Evolutionary conservation across 257 asterid species (phyloP), one percentile per base, ranked within the genome.

Genomic region (Parsonsia alboflavescens): DNA sequence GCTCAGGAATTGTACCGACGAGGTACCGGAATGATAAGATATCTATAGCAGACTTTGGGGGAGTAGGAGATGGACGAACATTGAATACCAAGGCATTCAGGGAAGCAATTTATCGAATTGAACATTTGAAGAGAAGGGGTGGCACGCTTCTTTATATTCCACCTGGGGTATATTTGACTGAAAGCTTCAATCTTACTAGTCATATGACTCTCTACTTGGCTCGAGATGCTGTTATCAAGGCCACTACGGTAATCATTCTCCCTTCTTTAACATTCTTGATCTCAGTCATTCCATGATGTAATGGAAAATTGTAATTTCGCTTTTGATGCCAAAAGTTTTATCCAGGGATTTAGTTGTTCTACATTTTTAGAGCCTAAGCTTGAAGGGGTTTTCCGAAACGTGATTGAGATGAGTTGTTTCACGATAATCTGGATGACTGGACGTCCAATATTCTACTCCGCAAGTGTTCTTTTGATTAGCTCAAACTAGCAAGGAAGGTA

Each of bases 151-250:
- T 95, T 12, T 89, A 95, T 78, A 79, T 95, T 52, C 99, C 98
- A 58, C 88, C 98, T 9, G 99, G 99, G 17, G 93, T 80, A 64
- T 95, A 82, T 74, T 82, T 95, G 71, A 95, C 99, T 10, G 98
- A 84, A 19, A 90, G 96, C 4, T 90, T 95, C 73, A 89, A 85
- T 76, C 89, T 94, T 11, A 92, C 99, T 10, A 94, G 99, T 86
- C 89, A 86, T 21, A 95, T 95, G 98, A 92, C 99, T 58, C 98
- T 95, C 41, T 95, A 84, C 82, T 82, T 95, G 84, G 96, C 97
- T 57, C 68, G 76, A 69, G 96, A 93, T 49, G 97, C 99, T 67
- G 89, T 87, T 64, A 92, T 95, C 87, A 88, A 85, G 82, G 96
- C 98, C 70, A 81, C 92, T 7, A 81, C 68, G 98, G 99, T 94